Conservation (phyloP, 345 rosid genomes). For the Populus deltoides region DNA sequence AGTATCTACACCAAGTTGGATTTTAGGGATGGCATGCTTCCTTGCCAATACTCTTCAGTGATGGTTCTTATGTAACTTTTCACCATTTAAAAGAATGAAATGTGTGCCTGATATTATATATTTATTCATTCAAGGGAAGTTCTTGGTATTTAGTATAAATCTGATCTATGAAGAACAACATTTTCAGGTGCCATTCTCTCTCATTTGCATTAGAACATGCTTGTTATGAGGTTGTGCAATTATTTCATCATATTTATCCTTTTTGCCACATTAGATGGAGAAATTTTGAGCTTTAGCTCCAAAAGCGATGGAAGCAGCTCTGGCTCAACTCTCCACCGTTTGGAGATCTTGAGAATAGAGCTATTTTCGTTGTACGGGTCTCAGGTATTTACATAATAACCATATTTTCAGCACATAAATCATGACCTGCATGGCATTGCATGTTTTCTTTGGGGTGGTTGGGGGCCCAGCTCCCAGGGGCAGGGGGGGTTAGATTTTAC, state of each 20-base stretch:
- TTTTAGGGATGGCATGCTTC: not conserved
- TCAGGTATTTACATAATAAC: conserved; percentile 53
- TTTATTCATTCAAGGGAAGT: not conserved
- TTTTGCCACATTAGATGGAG: conserved; percentile 47
- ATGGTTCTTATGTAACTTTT: not conserved
- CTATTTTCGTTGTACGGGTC: conserved; percentile 74
- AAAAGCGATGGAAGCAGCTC: conserved; percentile 40
- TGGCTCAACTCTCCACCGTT: conserved; percentile 58
- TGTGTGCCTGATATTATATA: not conserved
- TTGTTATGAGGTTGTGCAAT: not conserved
- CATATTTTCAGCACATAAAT: not conserved
- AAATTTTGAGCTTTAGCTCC: conserved; percentile 40
- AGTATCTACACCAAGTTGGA: not conserved
- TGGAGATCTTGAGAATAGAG: conserved; percentile 79
- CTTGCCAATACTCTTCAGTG: not conserved
- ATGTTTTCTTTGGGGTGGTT: not conserved
- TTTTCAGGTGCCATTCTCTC: not conserved
- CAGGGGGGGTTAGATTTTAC: not conserved
- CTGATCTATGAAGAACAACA: not conserved
- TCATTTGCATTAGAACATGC: not conserved
- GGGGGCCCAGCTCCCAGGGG: not conserved
- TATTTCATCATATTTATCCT: conserved; percentile 5
- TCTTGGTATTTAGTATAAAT: not conserved
- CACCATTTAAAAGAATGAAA: not conserved
- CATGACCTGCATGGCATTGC: not conserved